Conservation (phyloP, 1,284 basidiomycete genomes). For the Heterobasidion occidentale region DNA sequence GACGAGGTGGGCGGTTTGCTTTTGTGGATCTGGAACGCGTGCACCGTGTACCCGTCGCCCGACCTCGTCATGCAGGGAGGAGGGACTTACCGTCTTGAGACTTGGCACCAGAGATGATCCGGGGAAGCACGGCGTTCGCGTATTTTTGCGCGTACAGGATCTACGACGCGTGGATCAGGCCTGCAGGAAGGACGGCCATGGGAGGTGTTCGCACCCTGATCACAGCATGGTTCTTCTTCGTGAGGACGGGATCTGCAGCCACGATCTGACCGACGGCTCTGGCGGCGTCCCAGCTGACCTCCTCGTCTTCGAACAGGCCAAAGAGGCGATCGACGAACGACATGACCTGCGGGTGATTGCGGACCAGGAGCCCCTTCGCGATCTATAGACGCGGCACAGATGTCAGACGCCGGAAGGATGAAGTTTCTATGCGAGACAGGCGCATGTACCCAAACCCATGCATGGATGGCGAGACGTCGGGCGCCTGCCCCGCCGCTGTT, state of each 20-base stretch:
- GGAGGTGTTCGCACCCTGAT: slow-evolving; percentile 48
- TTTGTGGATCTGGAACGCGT: slow-evolving; percentile 28
- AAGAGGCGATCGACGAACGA: slow-evolving; percentile 60
- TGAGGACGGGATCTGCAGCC: slow-evolving; percentile 51
- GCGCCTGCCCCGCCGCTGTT: slow-evolving; percentile 19
- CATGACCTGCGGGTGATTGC: slow-evolving; percentile 55
- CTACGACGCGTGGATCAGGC: slow-evolving; percentile 29
- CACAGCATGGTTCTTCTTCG: slow-evolving; percentile 70
- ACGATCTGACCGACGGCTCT: slow-evolving; percentile 64
- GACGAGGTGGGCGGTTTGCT: slow-evolving; percentile 71
- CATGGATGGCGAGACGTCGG: slow-evolving; percentile 47
- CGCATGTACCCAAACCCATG: slow-evolving; percentile 64
- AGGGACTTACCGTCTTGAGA: slow-evolving; percentile 31
- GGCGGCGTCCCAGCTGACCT: slow-evolving; percentile 62
- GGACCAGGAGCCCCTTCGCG: slow-evolving; percentile 71
- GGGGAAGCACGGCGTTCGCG: slow-evolving; percentile 69
- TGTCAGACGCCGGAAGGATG: slow-evolving; percentile 1
- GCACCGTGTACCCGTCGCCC: not conserved
- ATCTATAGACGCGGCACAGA: slow-evolving; percentile 37
- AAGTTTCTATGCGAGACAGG: not conserved
- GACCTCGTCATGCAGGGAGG: not conserved
- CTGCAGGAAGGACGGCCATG: not conserved
- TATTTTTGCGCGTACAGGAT: slow-evolving; percentile 83
- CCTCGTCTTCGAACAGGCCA: slow-evolving; percentile 54
- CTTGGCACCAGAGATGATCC: slow-evolving; percentile 59